These are phyloP conservation scores for Syzygium syzygioides DNA, from an alignment of 441 rosid genomes.

Conservation along the genomic window DNA sequence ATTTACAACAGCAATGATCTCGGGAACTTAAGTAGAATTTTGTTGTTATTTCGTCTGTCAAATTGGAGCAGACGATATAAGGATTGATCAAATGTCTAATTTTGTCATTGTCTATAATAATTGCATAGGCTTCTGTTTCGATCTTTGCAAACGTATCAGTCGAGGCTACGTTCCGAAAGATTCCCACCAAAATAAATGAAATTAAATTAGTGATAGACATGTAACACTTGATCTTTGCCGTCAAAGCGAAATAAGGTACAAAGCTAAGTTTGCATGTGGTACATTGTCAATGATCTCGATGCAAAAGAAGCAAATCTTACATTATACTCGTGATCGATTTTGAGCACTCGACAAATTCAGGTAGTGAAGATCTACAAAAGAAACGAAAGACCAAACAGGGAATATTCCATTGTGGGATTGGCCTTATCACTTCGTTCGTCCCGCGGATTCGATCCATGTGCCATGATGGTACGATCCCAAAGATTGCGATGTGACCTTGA, in stretches of 20 bases:
- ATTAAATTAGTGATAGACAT: background rate
- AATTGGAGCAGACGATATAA: background rate
- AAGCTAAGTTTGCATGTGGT: background rate
- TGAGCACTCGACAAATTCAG: background rate
- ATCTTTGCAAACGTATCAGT: rapidly evolving
- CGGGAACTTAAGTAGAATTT: background rate
- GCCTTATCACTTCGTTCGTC: background rate
- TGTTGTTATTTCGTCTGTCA: rapidly evolving
- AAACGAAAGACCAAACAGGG: background rate
- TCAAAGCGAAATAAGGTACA: rapidly evolving
- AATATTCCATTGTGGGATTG: background rate
- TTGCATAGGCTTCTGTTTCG: background rate
- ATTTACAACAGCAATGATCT: rapidly evolving
- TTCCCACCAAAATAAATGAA: background rate
- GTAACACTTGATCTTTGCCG: background rate
- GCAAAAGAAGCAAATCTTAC: background rate
- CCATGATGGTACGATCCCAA: background rate
- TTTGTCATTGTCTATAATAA: rapidly evolving
- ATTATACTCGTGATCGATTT: background rate
- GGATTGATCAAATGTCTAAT: background rate
- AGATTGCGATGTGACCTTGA: background rate
- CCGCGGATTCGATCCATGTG: background rate
- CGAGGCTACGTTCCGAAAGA: background rate
- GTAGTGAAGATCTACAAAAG: background rate
- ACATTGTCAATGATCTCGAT: rapidly evolving